A percentile compares a stretch with the other conserved stretches of the same genome.
Evolutionary conservation across 208 protist genomes (phyloP).

Genomic region (Naegleria lovaniensis): DNA sequence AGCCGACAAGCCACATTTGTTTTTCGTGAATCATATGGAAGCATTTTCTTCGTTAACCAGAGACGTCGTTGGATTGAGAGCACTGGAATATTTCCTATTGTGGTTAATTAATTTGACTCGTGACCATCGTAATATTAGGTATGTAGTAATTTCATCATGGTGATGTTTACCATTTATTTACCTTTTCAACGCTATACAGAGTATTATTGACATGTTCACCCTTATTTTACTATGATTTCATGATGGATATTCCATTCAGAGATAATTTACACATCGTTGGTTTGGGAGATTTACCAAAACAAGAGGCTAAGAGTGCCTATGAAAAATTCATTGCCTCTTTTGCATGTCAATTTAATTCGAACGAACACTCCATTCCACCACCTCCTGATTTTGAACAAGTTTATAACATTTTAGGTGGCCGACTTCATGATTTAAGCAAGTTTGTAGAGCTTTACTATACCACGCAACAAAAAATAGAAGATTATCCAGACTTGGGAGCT

Average conservation of each 20-base stretch:
- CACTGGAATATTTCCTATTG: not conserved
- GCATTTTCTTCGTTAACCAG: not conserved
- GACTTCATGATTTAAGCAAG: not conserved
- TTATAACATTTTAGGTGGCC: not conserved
- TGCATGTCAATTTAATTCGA: not conserved
- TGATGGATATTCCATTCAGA: not conserved
- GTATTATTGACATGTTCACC: not conserved
- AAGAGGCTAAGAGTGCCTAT: not conserved
- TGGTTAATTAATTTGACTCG: not conserved
- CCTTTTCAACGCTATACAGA: no score
- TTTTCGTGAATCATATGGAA: conserved; percentile 6
- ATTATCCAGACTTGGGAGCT: not conserved
- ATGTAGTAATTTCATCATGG: no score
- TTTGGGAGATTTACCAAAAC: not conserved
- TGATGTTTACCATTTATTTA: no score
- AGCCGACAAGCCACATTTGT: not conserved
- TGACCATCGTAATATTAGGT: not conserved
- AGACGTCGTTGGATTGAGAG: not conserved
- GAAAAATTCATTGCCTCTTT: not conserved
- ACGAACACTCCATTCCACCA: not conserved
- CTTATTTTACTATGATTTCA: not conserved
- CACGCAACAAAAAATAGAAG: not conserved
- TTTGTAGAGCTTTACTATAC: not conserved
- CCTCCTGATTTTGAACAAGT: not conserved
- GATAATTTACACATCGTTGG: not conserved